phyloP scores from a whole-genome alignment of 2,329 filamentous ascomycete genomes.

The Monilinia aucupariae region DNA sequence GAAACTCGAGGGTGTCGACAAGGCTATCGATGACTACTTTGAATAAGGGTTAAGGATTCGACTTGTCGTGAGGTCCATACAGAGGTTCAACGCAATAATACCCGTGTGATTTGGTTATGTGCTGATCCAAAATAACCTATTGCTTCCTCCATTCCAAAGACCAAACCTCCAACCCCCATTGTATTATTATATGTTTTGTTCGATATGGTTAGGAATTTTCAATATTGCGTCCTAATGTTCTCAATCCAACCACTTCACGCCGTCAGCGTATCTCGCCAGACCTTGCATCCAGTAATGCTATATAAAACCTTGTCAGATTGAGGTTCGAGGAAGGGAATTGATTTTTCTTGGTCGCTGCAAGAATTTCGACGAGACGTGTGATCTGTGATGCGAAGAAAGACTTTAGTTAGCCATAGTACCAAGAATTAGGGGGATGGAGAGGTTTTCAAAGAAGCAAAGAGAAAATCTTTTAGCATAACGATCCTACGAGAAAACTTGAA shows the following conservation, averaged over 20 bases:
- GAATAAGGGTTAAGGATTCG: accelerated
- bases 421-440: neutral
- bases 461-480: neutral
- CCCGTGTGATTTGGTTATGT: neutral
- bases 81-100: neutral
- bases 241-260: no score
- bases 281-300: neutral
- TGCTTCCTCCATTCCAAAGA: no score
- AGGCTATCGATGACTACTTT: neutral
- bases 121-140: neutral
- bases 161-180: neutral
- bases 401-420: neutral
- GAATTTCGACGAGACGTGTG: no score
- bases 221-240: no score
- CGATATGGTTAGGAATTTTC: no score
- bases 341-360: neutral
- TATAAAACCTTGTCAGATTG: neutral
- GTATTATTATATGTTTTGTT: neutral
- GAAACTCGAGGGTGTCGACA: neutral
- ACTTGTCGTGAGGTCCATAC: neutral
- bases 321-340: neutral
- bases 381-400: neutral
- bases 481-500: neutral
- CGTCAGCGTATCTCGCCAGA: neutral
- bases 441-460: no score